Base-by-base conservation (phyloP, 371 early-diverging fungal species). In the Zopfochytrium polystomum region DNA sequence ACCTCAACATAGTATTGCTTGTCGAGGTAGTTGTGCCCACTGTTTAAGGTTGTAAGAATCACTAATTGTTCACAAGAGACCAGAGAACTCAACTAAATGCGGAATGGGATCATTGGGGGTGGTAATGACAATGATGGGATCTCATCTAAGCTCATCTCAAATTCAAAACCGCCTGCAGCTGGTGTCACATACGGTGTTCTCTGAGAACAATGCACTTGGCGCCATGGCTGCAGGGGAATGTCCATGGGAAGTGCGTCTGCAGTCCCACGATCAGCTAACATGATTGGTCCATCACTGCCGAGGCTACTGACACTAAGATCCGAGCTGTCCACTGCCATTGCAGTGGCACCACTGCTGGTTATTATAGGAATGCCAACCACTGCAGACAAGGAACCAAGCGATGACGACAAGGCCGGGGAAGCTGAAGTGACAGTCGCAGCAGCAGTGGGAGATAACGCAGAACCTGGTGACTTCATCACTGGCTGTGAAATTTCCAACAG, bases 71-170 rank as follows among this genome's bases (percentile, higher is more conserved):
- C 29, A 52, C 31, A 4, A 48, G 1, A 65, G 20, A 31, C 29
- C 22, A 35, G n/a, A 38, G 31, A 7, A 2, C 63, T 69, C 60
- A 62, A 76, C 76, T 95, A 94, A 52, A 93, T 91, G 23, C 95
- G 82, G 81, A 95, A 91, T 0, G 98, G 96, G 34, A 97, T 89
- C 51, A 97, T 90, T 7, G 98, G 98, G 18, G 98, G 98, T 3
- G 98, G 98, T 27, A 96, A 73, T 3, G 86, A 86, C 7, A 95
- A 74, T 4, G 90, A 87, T 1, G 95, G 95, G 23, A 95, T 87
- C 1, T 75, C 76, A 53, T 91, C 92, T 31, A 91, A 46, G n/a
- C n/a, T n/a, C n/a, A n/a, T n/a, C n/a, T n/a, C n/a, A n/a, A n/a
- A 63, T 89, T 87, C 25, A 80, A 55, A 25, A 76, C 78, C 56